Conservation (phyloP, 225 moss, liverwort and hornwort genomes). For the Pseudisothecium myosuroides region DNA sequence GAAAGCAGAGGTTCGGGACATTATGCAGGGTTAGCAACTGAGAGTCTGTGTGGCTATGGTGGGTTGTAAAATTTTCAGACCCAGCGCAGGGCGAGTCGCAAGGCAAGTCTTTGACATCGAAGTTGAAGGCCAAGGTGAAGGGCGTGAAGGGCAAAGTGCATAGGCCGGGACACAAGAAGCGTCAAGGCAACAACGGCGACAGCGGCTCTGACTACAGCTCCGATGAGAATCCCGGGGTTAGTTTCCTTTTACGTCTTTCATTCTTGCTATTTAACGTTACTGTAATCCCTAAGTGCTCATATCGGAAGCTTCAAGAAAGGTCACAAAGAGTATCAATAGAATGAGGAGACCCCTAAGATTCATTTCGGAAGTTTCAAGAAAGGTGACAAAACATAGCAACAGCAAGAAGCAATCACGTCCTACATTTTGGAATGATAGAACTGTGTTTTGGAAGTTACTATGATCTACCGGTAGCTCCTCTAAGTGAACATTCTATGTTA, state of each 20-base stretch:
- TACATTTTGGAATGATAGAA: background rate
- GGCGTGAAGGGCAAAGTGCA: conserved; percentile 35
- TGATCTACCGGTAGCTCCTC: background rate
- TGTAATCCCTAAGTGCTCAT: background rate
- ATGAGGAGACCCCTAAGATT: too few species aligned
- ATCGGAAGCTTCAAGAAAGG: background rate
- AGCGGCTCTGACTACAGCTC: conserved; percentile 9
- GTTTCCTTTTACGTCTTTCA: background rate
- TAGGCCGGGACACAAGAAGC: conserved; percentile 18
- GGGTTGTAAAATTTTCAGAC: background rate
- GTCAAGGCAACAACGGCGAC: background rate
- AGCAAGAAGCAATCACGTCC: background rate
- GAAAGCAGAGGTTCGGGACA: background rate
- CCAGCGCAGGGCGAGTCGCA: conserved; percentile 15
- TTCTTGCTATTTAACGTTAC: background rate
- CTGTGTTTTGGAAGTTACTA: background rate
- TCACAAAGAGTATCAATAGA: background rate
- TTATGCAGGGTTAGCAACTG: background rate
- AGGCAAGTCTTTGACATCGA: conserved; percentile 28
- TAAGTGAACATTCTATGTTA: background rate
- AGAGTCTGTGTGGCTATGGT: background rate
- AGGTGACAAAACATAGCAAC: background rate
- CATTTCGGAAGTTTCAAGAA: background rate
- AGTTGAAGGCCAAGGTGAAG: conserved; percentile 43
- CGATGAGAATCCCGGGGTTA: conserved; percentile 13